phyloP scores from a whole-genome alignment of 1,284 basidiomycete genomes.

The Phellopilus nigrolimitatus region DNA sequence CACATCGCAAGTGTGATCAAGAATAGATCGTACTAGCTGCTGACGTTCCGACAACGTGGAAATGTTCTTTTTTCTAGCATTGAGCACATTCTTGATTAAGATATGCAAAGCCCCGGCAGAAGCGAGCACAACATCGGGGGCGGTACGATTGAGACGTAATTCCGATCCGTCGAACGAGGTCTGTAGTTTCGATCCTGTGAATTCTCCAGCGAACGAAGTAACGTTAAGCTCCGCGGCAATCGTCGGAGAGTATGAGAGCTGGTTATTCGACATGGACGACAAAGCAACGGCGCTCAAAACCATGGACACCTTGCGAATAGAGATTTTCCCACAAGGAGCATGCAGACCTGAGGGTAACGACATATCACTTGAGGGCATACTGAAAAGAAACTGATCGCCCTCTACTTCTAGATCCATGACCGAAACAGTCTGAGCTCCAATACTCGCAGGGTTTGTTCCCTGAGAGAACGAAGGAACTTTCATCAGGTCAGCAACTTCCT shows the following conservation, averaged over 20 bases:
- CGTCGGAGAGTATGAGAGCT: neutral
- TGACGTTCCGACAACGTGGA: neutral
- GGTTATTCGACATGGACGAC: neutral
- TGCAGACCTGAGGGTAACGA: neutral
- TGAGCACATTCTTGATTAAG: neutral
- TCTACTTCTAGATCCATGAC: neutral
- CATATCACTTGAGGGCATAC: neutral
- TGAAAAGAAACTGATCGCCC: neutral
- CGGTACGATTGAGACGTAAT: conserved; percentile 5
- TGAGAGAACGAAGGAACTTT: neutral
- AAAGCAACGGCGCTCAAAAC: neutral
- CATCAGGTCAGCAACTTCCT: conserved; percentile 9
- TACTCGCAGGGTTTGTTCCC: neutral
- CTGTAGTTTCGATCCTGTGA: conserved; percentile 5
- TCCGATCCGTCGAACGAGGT: neutral
- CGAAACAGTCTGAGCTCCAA: neutral
- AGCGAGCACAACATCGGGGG: conserved; percentile 21
- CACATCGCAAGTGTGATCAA: conserved; percentile 44
- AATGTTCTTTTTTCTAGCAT: neutral
- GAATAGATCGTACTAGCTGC: conserved; percentile 41
- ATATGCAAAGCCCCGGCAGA: conserved; percentile 10
- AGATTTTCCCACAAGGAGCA: neutral
- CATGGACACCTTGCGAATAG: neutral
- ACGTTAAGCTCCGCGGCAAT: neutral
- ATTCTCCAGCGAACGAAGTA: neutral